Base-by-base conservation (phyloP, 2,329 filamentous ascomycete species). In the Cercospora citrullina region DNA sequence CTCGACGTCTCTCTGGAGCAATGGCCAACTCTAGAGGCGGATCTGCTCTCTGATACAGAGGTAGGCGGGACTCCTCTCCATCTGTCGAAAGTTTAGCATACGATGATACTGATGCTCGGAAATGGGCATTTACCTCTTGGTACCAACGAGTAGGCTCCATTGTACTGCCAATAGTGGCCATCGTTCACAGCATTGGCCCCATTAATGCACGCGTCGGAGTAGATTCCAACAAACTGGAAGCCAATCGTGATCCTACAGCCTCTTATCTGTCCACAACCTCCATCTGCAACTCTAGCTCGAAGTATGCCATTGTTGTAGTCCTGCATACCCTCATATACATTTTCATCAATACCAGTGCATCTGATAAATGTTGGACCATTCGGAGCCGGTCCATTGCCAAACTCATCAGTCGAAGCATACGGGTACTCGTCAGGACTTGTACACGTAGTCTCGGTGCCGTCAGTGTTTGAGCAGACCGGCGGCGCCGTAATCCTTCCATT, bases 391-490 rank as follows among this genome's bases (percentile, higher is more conserved):
- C 57, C 57, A 39, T 60, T 60, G 26, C 57, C 57, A 30, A 31
- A 60, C 26, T 60, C 31, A 33, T 31, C 31, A 12, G 57, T 33
- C 18, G 57, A 60, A 5, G 57, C 57, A 36, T 60, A 60, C 21
- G 57, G 57, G 57, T 60, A 60, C 12, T 60, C 57, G 21, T 60
- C 57, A 10, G 57, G 57, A 36, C 57, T 60, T 10, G 57, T 60
- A 23, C 57, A 60, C 10, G 31, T 33, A 5, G 18, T 33, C 31
- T n/a, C 21, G 9, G 57, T 36, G 16, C 57, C 57, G 42, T 48
- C 42, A 9, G 18, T n/a, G n/a, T 48, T 48, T 18, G 42, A 48
- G 57, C 57, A 60, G 26, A 23, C 21, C 2, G 57, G 57, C 9
- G 57, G 57, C 14, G 57, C 57, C n/a, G 26, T 60, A 10, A 60